Evolutionary conservation across 805 yeast species (phyloP), one percentile per base, ranked within the genome.

Genomic region (Helenozyma baotianmanensis): DNA sequence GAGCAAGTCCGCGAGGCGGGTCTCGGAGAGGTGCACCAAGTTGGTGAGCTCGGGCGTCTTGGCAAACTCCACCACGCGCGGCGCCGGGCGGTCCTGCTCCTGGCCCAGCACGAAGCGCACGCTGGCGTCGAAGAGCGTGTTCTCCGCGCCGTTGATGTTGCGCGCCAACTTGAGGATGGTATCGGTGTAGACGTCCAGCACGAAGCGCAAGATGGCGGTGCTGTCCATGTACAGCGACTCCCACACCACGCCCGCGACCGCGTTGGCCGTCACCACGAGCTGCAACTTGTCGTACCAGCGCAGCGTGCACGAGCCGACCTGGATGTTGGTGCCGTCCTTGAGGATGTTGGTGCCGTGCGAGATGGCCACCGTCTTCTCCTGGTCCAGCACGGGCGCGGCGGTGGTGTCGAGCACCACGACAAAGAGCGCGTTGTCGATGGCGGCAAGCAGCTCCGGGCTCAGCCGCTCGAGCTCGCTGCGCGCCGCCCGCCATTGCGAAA

Each of bases 281-380:
- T 75, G 78, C 34, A 76, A 55, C 45, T 76, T 76, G 50, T 76
- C 81, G 48, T 76, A 76, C 72, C 78, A 75, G 35, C 81, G 56
- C 29, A 74, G 72, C 11, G 77, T 72, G 52, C 81, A 76, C 4
- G 78, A 65, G 16, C 81, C 81, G 14, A 64, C 52, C 52, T 76
- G 81, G 28, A 71, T 56, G 37, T 72, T 74, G 19, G 69, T 58
- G 8, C 62, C 62, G 2, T 44, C 39, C 21, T 69, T 61, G 25
- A 73, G 60, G 22, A 43, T 47, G 1, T 74, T 64, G 7, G 74
- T 62, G 14, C 81, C 81, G 50, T 76, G 79, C 13, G 74, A 63
- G 9, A 76, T 68, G 14, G 64, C 66, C 35, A 56, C 56, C 9
- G 76, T 69, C 42, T 69, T 70, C 34, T 73, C 78, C 29, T 62